Evolutionary conservation across 2,329 filamentous ascomycete species (phyloP), one percentile per base, ranked within the genome.

Genomic region (Botrytis medusae): DNA sequence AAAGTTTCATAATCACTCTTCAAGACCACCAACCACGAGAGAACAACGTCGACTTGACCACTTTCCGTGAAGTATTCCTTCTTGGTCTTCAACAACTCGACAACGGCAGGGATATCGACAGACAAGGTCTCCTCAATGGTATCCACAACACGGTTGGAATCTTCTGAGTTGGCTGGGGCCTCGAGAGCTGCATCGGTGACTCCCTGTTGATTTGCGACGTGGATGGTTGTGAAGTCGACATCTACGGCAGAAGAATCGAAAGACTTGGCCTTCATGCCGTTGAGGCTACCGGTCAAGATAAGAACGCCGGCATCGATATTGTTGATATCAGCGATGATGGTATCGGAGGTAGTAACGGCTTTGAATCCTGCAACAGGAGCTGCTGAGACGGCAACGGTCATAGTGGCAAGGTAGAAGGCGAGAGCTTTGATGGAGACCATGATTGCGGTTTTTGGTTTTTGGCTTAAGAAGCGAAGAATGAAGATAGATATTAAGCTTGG

Each of bases 401-500:
- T 32, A 22, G 67, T 25, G 67, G 67, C 10, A 20, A 60, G n/a
- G 67, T 37, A 32, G 48, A 42, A 42, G 48, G 37, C 29, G 32
- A 69, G 65, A 10, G 48, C 10, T 40, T 54, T 54, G 48, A 69
- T 34, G 65, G 65, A 69, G 34, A 67, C 32, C 63, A 67, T 67
- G 22, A 32, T 29, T 67, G 44, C 32, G 14, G 29, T n/a, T n/a
- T 1, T 10, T 12, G 34, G 1, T 10, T n/a, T 34, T 44, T n/a
- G 32, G 37, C 37, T 37, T 37, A 37, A 37, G 37, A 54, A 67
- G 32, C 5, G 22, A 10, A 40, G 25, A n/a, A 42, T 42, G 22
- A 14, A 54, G 46, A 40, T 54, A 34, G 32, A n/a, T 67, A 20
- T 29, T 68, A 18, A 54, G 22, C 32, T 51, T 18, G 22, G 46